Evolutionary conservation across 768 basidiomycete species (phyloP), one percentile per base, ranked within the genome.

Genomic region (Rubroboletus satanas): DNA sequence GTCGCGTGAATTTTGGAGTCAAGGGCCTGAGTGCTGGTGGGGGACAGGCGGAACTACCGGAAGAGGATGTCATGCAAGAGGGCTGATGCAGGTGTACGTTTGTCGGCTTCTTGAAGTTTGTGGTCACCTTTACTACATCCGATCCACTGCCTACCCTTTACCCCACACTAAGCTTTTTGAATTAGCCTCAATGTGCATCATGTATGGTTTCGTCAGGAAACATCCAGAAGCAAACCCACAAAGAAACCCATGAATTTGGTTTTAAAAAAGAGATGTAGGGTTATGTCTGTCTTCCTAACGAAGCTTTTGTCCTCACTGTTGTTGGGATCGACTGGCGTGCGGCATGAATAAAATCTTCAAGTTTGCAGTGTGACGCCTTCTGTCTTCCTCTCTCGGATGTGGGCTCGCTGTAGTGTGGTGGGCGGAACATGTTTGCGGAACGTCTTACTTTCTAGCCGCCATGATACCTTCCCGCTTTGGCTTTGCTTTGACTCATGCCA

Each of bases 1-100:
- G 77, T 60, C 80, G 79, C 50, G 71, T 89, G 33, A 72, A 76
- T 53, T 86, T 88, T 64, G 76, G 74, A 1, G 75, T 84, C 33
- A 61, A 65, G 18, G 74, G 75, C 17, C 64, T 77, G 66, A 64
- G 51, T 50, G 41, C 54, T 23, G 59, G 60, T 35, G 63, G 62
- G 23, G 47, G 55, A 49, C 57, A 61, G n/a, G 39, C 36, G 36
- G 48, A 45, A 18, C 21, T 7, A 23, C 37, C 37, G 18, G 39
- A 51, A 44, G 56, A 62, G 33, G 57, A 60, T 32, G 50, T 37
- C 23, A 72, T 70, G 66, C 57, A 66, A 42, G 61, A 66, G 49
- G 61, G 54, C 11, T 71, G 39, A 72, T 46, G 37, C 12, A 47
- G 26, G 36, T 31, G 32, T 36, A 28, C 26, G 33, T 55, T 52